A percentile compares a stretch with the other conserved stretches of the same genome.
phyloP scores from a whole-genome alignment of 805 yeast genomes.

The Cyberlindnera xishuangbannaensis region DNA sequence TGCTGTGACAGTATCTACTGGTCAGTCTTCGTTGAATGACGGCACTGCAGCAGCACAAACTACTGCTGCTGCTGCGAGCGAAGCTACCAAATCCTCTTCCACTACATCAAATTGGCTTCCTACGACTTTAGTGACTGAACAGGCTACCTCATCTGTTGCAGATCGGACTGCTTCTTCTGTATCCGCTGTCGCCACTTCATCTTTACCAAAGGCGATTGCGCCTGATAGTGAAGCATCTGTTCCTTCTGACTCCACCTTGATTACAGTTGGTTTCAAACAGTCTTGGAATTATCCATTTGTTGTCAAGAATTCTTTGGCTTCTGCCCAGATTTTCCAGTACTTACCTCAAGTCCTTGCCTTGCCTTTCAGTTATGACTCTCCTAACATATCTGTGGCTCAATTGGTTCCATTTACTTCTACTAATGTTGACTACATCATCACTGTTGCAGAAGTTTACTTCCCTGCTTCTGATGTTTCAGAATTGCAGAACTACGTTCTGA shows the following conservation, averaged over 20 bases:
- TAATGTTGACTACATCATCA: slow-evolving; percentile 58
- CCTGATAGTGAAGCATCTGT: slow-evolving; percentile 43
- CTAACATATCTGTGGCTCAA: slow-evolving; percentile 53
- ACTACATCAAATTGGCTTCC: slow-evolving; percentile 37
- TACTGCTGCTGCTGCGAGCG: background rate
- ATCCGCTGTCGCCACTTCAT: slow-evolving; percentile 36
- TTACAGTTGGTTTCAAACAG: slow-evolving; percentile 73
- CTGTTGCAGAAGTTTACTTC: slow-evolving; percentile 85
- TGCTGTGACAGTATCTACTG: too few species aligned
- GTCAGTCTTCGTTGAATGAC: too few species aligned
- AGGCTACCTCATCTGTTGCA: slow-evolving; percentile 20
- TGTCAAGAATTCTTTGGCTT: slow-evolving; percentile 62
- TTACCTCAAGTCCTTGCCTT: slow-evolving; percentile 66
- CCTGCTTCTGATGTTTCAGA: slow-evolving; percentile 47
- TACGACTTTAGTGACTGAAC: slow-evolving; percentile 34
- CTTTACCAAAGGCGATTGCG: slow-evolving; percentile 73
- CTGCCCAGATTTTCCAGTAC: slow-evolving; percentile 81
- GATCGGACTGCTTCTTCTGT: slow-evolving; percentile 17
- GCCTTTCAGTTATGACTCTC: slow-evolving; percentile 45
- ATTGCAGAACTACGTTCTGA: slow-evolving; percentile 45
- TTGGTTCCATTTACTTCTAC: slow-evolving; percentile 69
- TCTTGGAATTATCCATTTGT: slow-evolving; percentile 82
- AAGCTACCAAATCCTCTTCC: background rate
- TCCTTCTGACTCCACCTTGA: slow-evolving; percentile 46
- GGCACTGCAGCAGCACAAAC: too few species aligned